Base-by-base conservation (phyloP, 202 grass and related monocot species). In the Digitaria exilis region DNA sequence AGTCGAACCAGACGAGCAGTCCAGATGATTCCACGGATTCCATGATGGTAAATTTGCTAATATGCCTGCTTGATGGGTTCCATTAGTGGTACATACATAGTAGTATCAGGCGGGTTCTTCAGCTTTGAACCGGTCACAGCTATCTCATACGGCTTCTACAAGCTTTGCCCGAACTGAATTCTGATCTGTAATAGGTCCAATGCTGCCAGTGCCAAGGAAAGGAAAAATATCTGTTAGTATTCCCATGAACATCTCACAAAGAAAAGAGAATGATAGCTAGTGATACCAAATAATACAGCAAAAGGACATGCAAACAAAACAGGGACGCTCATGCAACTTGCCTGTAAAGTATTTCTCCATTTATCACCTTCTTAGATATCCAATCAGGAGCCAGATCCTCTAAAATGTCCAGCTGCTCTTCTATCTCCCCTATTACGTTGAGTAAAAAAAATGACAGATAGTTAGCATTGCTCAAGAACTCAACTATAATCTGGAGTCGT, bases 341-440 rank as follows among this genome's bases (percentile, higher is more conserved):
- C 96, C 96, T 89, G 82, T 99, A 99, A 63, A 96, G 69, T 69
- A 85, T 81, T 87, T 99, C 93, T 70, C 70, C 81, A 22, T 65
- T 58, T 45, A 84, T 60, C 84, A 78, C 64, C 80, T 89, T 87
- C 80, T 92, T 99, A 71, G 71, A 86, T 75, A 99, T 96, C 89
- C 84, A 99, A 84, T 89, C 81, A 58, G 96, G 91, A 84, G 85
- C 84, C 63, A 99, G 31, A 62, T 85, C 73, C 63, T 99, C 89
- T 56, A 99, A 71, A 79, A 93, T 82, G 72, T 72, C 66, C 84
- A 99, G 75, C 13, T 99, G 96, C 28, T 94, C 78, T 86, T 99
- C 96, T 79, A 91, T 80, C 83, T 92, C 96, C 78, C 88, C 93
- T 96, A 68, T 54, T 57, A 90, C 69, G 45, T 64, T 34, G 8